Evolutionary conservation across 352 stramenopile species (phyloP).

Genomic region (Phytophthora litchii): DNA sequence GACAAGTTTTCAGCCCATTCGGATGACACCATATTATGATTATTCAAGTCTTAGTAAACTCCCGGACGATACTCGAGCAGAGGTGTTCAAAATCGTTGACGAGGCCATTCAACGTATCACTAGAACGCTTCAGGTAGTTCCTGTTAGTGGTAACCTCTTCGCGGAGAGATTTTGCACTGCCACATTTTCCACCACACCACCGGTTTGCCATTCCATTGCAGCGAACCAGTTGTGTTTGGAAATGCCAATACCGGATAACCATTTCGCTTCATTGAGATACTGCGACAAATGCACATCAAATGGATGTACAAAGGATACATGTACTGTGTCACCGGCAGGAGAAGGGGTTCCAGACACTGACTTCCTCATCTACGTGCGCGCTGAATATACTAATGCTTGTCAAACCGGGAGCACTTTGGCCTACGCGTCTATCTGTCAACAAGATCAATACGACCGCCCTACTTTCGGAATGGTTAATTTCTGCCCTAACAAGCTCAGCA

Average conservation of each 20-base stretch:
- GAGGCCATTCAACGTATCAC: slow-evolving; percentile 60
- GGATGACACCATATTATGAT: slow-evolving; percentile 75
- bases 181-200: slow-evolving; percentile 47
- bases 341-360: slow-evolving; percentile 54
- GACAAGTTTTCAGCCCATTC: slow-evolving; percentile 50
- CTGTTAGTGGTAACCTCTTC: slow-evolving; percentile 62
- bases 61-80: slow-evolving; percentile 28
- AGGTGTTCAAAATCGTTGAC: slow-evolving; percentile 58
- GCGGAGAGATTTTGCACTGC: slow-evolving; percentile 59
- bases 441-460: slow-evolving; percentile 81
- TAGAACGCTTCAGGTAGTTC: slow-evolving; percentile 57
- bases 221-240: slow-evolving; percentile 64
- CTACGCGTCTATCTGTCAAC: slow-evolving; percentile 79
- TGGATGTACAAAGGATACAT: slow-evolving; percentile 43
- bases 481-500: slow-evolving; percentile 61
- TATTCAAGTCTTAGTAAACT: slow-evolving; percentile 49
- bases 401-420: slow-evolving; percentile 44
- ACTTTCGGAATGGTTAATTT: slow-evolving; percentile 88
- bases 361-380: slow-evolving; percentile 74
- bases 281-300: slow-evolving; percentile 48
- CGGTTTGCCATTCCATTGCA: slow-evolving; percentile 53
- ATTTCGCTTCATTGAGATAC: slow-evolving; percentile 50
- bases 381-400: slow-evolving; percentile 51
- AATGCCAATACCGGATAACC: slow-evolving; percentile 65
- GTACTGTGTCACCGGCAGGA: slow-evolving; percentile 33